These are phyloP conservation scores for Rosa chinensis DNA, from an alignment of 306 rosid genomes.

Conservation along the genomic window DNA sequence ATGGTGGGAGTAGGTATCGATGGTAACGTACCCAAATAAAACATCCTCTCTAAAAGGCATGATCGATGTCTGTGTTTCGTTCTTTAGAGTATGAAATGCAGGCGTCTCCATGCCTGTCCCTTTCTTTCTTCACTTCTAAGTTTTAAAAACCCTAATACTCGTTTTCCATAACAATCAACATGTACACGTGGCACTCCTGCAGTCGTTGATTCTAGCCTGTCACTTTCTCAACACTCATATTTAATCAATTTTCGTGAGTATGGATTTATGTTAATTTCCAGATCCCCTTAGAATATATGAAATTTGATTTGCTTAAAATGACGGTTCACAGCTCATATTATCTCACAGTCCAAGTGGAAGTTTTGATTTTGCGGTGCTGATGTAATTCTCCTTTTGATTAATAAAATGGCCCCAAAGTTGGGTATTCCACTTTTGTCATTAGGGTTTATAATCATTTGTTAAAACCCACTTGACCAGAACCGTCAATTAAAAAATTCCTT, in stretches of 20 bases:
- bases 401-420: conserved; percentile 23
- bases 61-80: conserved; percentile 3
- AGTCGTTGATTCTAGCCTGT: conserved; percentile 3
- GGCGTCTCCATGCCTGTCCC: conserved; percentile 4
- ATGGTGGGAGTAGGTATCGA: conserved; percentile 41
- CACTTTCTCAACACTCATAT: not conserved
- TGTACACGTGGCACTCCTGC: not conserved
- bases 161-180: not conserved
- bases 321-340: not conserved
- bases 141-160: conserved; percentile 4
- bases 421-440: conserved; percentile 37
- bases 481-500: not conserved
- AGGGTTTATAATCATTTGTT: not conserved
- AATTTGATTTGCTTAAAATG: not conserved
- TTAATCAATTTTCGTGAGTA: not conserved
- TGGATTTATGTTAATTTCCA: not conserved
- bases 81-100: not conserved
- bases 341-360: conserved; percentile 5
- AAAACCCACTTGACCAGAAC: conserved; percentile 5
- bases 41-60: not conserved
- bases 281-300: not conserved
- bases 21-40: not conserved
- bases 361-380: conserved; percentile 20
- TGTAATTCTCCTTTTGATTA: conserved; percentile 7
- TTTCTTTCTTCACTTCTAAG: conserved; percentile 31